Evolutionary conservation across 306 rosid genomes (phyloP).

Genomic region (Trifolium subterraneum): DNA sequence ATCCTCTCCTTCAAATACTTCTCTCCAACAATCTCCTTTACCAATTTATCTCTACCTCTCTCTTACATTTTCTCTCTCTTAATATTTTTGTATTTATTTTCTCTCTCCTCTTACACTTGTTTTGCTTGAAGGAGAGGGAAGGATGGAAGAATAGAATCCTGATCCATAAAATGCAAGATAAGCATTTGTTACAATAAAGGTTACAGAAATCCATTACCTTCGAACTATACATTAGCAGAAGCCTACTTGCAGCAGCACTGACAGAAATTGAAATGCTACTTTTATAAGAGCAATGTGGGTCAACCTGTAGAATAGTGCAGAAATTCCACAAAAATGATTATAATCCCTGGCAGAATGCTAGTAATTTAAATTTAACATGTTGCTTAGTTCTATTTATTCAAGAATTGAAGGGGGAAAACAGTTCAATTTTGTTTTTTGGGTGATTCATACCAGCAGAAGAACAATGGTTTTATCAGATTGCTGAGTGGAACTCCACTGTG

Average conservation of each 20-base stretch:
- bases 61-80: too few species aligned
- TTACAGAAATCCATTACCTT: slow-evolving; percentile 61
- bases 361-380: slow-evolving; percentile 20
- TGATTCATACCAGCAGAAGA: slow-evolving; percentile 75
- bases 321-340: slow-evolving; percentile 36
- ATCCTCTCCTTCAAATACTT: too few species aligned
- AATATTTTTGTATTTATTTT: too few species aligned
- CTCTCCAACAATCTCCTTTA: too few species aligned
- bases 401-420: slow-evolving; percentile 1
- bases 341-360: slow-evolving; percentile 29
- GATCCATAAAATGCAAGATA: slow-evolving; percentile 28
- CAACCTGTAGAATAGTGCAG: slow-evolving; percentile 66
- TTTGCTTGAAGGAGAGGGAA: too few species aligned
- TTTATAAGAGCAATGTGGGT: slow-evolving; percentile 94
- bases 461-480: slow-evolving; percentile 78
- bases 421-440: slow-evolving; percentile 20
- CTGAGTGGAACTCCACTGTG: slow-evolving; percentile 70
- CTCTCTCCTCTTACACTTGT: too few species aligned
- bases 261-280: slow-evolving; percentile 66
- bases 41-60: too few species aligned
- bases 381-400: neutral
- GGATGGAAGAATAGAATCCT: too few species aligned
- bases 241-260: slow-evolving; percentile 78
- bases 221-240: slow-evolving; percentile 75
- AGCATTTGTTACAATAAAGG: slow-evolving; percentile 26